phyloP scores from a whole-genome alignment of 2,329 filamentous ascomycete genomes.

The Colletotrichum shisoi region DNA sequence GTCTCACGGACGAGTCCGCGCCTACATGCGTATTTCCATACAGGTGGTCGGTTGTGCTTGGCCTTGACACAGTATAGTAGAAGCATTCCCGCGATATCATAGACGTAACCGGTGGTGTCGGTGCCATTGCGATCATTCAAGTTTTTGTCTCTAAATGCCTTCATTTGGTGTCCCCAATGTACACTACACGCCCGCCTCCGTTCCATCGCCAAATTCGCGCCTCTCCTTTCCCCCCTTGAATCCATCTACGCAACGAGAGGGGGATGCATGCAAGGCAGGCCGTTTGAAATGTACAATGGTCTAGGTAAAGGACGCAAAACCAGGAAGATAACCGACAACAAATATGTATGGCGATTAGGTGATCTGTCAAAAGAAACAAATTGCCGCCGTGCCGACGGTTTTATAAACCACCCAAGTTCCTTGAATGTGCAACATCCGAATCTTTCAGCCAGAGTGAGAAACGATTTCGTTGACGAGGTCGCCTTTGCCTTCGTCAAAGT shows the following conservation, averaged over 20 bases:
- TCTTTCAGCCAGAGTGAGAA: slow-evolving; percentile 79
- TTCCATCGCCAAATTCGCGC: background rate
- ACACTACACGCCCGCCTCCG: background rate
- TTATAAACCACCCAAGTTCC: background rate
- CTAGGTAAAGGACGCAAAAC: background rate
- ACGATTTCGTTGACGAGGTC: slow-evolving; percentile 92
- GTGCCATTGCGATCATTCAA: background rate
- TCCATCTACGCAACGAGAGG: background rate
- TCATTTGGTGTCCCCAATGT: background rate
- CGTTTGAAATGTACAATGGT: background rate
- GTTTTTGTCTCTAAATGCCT: background rate
- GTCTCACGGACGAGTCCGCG: background rate
- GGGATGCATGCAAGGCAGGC: background rate
- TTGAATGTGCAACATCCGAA: background rate
- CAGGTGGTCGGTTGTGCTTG: slow-evolving; percentile 4
- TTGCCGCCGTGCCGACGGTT: background rate
- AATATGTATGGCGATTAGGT: background rate
- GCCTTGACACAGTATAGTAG: slow-evolving; percentile 26
- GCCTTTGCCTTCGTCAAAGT: slow-evolving; percentile 73
- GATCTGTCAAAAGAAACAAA: background rate
- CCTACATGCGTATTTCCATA: background rate
- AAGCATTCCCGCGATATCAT: slow-evolving; percentile 26
- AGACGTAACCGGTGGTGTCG: slow-evolving; percentile 19
- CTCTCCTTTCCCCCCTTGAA: background rate
- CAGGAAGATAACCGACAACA: background rate